Evolutionary conservation across 1,284 basidiomycete genomes (phyloP).

Genomic region (Cystodermella granulosa): DNA sequence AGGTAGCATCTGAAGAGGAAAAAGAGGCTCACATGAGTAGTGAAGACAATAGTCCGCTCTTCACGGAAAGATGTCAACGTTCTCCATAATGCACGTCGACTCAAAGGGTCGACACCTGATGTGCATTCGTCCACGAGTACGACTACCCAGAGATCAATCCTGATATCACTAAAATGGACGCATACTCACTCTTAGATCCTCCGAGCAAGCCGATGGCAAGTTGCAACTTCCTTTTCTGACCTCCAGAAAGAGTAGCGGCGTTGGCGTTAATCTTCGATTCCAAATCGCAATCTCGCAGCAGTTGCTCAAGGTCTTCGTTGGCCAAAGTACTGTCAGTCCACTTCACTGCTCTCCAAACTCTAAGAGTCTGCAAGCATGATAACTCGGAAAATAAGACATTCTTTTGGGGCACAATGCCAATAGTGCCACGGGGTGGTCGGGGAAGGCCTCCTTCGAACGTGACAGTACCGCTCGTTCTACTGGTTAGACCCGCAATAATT

Average conservation of each 20-base stretch:
- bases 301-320: slow-evolving; percentile 55
- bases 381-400: slow-evolving; percentile 78
- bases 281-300: slow-evolving; percentile 68
- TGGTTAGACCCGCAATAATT: slow-evolving; percentile 60
- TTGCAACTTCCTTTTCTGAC: slow-evolving; percentile 79
- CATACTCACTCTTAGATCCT: slow-evolving; percentile 55
- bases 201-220: slow-evolving; percentile 73
- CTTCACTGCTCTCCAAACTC: slow-evolving; percentile 72
- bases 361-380: slow-evolving; percentile 67
- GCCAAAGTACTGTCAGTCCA: slow-evolving; percentile 45
- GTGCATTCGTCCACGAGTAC: slow-evolving; percentile 76
- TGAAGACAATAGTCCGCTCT: slow-evolving; percentile 43
- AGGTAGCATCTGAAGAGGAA: background rate
- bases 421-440: slow-evolving; percentile 53
- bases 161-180: slow-evolving; percentile 5
- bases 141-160: slow-evolving; percentile 37
- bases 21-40: slow-evolving; percentile 27
- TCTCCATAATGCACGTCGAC: slow-evolving; percentile 72
- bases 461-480: slow-evolving; percentile 56
- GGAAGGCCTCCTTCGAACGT: slow-evolving; percentile 56
- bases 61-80: slow-evolving; percentile 64
- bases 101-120: slow-evolving; percentile 75
- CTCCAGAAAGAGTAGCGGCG: slow-evolving; percentile 65
- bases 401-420: slow-evolving; percentile 79
- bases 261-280: slow-evolving; percentile 58